Evolutionary conservation across 257 asterid genomes (phyloP), one percentile per base, ranked within the genome.

Genomic region (Rehmannia glutinosa): DNA sequence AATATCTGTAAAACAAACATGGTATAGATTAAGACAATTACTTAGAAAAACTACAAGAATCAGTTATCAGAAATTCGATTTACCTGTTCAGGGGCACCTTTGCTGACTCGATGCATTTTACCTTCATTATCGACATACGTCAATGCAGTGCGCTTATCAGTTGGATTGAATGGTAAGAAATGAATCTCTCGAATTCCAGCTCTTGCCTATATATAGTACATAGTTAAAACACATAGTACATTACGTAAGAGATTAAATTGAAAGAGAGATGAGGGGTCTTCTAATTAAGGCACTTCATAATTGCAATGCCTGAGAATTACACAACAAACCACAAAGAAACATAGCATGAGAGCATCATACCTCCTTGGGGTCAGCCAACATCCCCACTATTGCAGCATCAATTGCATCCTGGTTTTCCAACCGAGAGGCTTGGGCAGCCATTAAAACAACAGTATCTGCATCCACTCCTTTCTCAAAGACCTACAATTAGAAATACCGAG

Each of bases 41-140:
- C 55, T 24, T 13, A 33, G 47, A 25, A 53, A 49, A 36, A 68
- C 47, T 21, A 21, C 56, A 57, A 55, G 16, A 65, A 42, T 41
- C 56, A 61, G 24, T 12, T 61, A 9, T 32, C 27, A 42, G 59
- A 65, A 73, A 54, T 62, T 21, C 64, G 71, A 78, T 78, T 75
- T 69, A 91, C 97, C 89, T 88, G 96, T 58, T 91, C 98, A 36
- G 98, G 98, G 54, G 98, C 98, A 75, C 98, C 97, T 81, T 91
- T 91, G 87, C 96, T 91, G 43, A 77, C 88, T 57, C 97, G 81
- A 56, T 88, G 94, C 97, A 87, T 83, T 69, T 88, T 87, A 12
- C 95, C 96, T 72, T 80, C 77, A 56, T 71, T 32, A 23, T 88
- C 97, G 5, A 83, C 53, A 73, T 86, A 91, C 4, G 97, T 88